Evolutionary conservation across 1,139 yeast genomes (phyloP).

Genomic region (Taphrina populina): DNA sequence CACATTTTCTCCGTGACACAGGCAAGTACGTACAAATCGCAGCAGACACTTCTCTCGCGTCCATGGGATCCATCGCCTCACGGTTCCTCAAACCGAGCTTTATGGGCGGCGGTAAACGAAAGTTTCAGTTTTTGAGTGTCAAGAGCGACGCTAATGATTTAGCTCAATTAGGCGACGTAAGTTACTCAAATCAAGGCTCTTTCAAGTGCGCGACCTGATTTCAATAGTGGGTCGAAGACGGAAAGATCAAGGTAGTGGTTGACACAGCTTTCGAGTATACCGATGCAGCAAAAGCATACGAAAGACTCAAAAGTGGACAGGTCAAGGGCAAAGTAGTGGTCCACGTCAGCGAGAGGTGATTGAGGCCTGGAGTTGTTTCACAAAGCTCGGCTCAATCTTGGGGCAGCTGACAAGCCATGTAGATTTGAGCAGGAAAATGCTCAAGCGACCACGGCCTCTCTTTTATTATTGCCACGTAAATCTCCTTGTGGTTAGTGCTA

Average conservation of each 20-base stretch:
- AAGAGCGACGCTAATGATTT: slow-evolving; percentile 7
- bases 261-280: slow-evolving; percentile 18
- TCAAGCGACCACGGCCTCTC: no score
- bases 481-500: no score
- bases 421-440: no score
- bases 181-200: no score
- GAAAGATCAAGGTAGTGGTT: slow-evolving; percentile 23
- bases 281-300: slow-evolving; percentile 22
- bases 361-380: background rate
- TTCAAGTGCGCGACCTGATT: no score
- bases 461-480: no score
- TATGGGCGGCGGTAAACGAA: slow-evolving; percentile 32
- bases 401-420: no score
- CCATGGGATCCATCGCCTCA: background rate
- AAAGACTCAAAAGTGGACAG: slow-evolving; percentile 17
- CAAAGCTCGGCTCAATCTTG: no score
- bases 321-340: slow-evolving; percentile 30
- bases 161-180: slow-evolving; percentile 8
- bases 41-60: background rate
- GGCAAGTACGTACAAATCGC: slow-evolving; percentile 33
- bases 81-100: slow-evolving; percentile 25
- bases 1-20: slow-evolving; percentile 12
- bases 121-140: slow-evolving; percentile 7
- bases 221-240: slow-evolving; percentile 6
- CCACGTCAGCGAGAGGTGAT: slow-evolving; percentile 11